Evolutionary conservation across 2,329 filamentous ascomycete genomes (phyloP), one percentile per base, ranked within the genome.

Genomic region (Emergomyces pasteurianus): DNA sequence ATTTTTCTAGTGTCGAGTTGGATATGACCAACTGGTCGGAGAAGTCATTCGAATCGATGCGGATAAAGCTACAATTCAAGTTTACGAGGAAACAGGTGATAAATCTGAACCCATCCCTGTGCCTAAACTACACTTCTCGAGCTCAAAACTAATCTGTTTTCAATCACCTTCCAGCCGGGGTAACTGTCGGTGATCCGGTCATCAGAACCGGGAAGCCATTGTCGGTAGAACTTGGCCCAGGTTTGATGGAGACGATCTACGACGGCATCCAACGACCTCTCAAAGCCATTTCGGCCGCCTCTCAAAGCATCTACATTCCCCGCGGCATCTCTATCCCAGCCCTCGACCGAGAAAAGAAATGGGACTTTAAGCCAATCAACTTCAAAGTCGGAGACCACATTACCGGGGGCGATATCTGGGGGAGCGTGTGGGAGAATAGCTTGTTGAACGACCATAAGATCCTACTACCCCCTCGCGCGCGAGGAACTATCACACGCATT

Each of bases 231-330:
- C 87, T 99, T 55, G 94, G 94, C 58, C 94, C 94, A 65, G 94
- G 94, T 74, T 81, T 99, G 75, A 90, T 99, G 84, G 92, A 97
- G 79, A 96, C 94, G 67, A 99, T 99, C 76, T 99, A 97, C 82
- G 94, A 99, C 75, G 94, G 94, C 80, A 99, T 99, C 71, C 94
- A 99, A 77, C 87, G 94, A 73, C 94, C 94, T 58, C 86, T 99
- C 69, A 87, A 87, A 78, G 86, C 84, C 67, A 99, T 99, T 71
- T 81, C 90, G 68, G 80, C 87, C 47, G 77, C 83, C 56, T 86
- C 91, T 58, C 80, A 90, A 72, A 91, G 89, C 77, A 99, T 99
- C 77, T 99, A 99, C 77, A 99, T 99, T 66, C 94, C 94, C 70
- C 90, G 94, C 69, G 94, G 94, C 76, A 92, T 99, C 72, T 79